These are phyloP conservation scores for Porogramme epimiltina DNA, from an alignment of 1,284 basidiomycete species.

Conservation along the genomic window DNA sequence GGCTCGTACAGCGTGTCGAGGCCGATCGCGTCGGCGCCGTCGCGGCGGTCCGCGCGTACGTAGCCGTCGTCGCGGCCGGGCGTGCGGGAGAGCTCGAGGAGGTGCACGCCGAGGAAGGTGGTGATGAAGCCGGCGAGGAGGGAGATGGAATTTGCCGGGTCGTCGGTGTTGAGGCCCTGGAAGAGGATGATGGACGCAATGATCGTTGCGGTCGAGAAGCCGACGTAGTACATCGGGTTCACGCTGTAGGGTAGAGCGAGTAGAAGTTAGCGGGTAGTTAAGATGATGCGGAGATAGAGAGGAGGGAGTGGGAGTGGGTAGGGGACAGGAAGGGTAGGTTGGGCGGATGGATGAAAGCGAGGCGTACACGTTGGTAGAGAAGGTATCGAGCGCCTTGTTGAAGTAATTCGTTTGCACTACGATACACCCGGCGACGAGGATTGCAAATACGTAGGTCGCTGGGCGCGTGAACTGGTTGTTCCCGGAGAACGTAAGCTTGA, in stretches of 20 bases:
- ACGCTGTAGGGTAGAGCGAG: constrained; percentile 55
- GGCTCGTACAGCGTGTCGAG: constrained; percentile 20
- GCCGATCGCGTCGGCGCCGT: constrained; percentile 13
- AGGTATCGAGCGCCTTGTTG: constrained; percentile 97
- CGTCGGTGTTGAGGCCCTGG: constrained; percentile 94
- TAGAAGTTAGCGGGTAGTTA: too few relatives aligned
- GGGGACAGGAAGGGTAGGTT: not conserved
- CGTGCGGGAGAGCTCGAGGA: constrained; percentile 63
- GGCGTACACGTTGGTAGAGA: constrained; percentile 95
- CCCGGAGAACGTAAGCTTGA: constrained; percentile 93
- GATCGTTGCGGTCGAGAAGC: constrained; percentile 96
- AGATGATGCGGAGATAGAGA: not conserved
- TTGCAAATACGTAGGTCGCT: constrained; percentile 93
- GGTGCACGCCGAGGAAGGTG: constrained; percentile 41
- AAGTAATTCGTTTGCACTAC: constrained; percentile 99
- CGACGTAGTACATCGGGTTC: constrained; percentile 98
- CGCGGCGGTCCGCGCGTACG: constrained; percentile 10
- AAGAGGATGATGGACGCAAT: constrained; percentile 95
- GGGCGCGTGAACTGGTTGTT: constrained; percentile 96
- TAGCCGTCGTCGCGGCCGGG: constrained; percentile 10
- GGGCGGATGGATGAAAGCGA: too few relatives aligned
- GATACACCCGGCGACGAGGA: constrained; percentile 86
- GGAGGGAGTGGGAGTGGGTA: not conserved
- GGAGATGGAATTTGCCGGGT: constrained; percentile 80
- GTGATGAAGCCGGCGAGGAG: constrained; percentile 86